phyloP scores from a whole-genome alignment of 2,329 filamentous ascomycete genomes.

The Aspergillus intermedius region DNA sequence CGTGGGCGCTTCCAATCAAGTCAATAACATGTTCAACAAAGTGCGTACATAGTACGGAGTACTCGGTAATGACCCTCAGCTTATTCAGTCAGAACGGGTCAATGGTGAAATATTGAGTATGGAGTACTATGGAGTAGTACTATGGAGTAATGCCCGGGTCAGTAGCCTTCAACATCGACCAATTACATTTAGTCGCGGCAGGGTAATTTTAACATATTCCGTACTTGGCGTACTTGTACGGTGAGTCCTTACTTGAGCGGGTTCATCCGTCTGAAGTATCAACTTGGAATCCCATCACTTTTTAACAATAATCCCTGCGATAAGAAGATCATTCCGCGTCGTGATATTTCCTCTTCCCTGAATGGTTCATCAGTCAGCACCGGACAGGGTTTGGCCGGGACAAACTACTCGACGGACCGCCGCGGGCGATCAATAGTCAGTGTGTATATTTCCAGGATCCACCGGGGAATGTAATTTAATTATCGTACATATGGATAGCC shows the following conservation, averaged over 20 bases:
- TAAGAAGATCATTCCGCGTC: background rate
- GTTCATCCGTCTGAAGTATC: background rate
- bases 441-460: background rate
- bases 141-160: too few relatives aligned
- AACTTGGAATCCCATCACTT: background rate
- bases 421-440: slow-evolving; percentile 1
- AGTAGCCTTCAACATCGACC: too few relatives aligned
- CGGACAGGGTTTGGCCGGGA: background rate
- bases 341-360: background rate
- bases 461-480: background rate
- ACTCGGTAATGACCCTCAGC: too few relatives aligned
- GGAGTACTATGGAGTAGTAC: too few relatives aligned
- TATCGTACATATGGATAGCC: slow-evolving; percentile 11
- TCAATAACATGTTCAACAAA: background rate
- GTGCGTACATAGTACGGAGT: background rate
- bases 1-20: background rate
- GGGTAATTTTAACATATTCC: too few relatives aligned
- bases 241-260: too few relatives aligned
- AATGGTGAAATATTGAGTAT: too few relatives aligned
- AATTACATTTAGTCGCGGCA: too few relatives aligned
- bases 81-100: too few relatives aligned
- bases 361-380: background rate
- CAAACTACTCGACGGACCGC: background rate
- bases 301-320: background rate
- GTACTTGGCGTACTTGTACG: too few relatives aligned